Evolutionary conservation across 495 filamentous ascomycete species (phyloP), one percentile per base, ranked within the genome.

Genomic region (Evernia prunastri): DNA sequence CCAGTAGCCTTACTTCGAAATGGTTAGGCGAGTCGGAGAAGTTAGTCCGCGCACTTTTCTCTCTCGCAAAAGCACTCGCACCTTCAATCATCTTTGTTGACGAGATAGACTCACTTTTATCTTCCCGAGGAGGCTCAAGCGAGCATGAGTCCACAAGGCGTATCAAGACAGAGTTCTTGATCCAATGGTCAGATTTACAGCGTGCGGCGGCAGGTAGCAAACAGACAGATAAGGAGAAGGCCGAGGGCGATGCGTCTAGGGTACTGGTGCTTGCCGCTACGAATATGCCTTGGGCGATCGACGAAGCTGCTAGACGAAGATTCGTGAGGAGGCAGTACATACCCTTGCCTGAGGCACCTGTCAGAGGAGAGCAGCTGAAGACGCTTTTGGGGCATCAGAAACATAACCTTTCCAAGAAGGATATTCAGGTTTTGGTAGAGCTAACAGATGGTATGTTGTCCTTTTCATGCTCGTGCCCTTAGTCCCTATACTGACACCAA

Each of bases 31-130:
- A 99, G 70, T 95, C 95, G 65, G 95, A 95, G 33, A 99, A 97
- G 80, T 84, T 99, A 7, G 94, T 99, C 37, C 89, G 94, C 37
- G 94, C 97, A 76, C 94, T 91, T 77, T 99, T 99, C 73, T 92
- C 94, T 11, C 80, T 99, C 2, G 94, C 94, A 35, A 99, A 99
- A 72, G 94, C 97, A 76, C 97, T 97, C 78, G 94, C 95, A 0
- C 94, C 94, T 6, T 89, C 94, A 36, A 99, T 99, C 74, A 99
- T 99, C 68, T 99, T 99, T 67, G 92, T 99, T 9, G 94, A 99
- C 70, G 94, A 99, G 72, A 99, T 99, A 69, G 94, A 99, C 73
- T 97, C 94, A 1, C 77, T 99, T 8, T 81, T 99, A 1, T 95
- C 91, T 1, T 83, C 92, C 4, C 84, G 94, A 29, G 88, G 87